Evolutionary conservation across 2,329 filamentous ascomycete genomes (phyloP).

Genomic region (Fusarium anthophilum): DNA sequence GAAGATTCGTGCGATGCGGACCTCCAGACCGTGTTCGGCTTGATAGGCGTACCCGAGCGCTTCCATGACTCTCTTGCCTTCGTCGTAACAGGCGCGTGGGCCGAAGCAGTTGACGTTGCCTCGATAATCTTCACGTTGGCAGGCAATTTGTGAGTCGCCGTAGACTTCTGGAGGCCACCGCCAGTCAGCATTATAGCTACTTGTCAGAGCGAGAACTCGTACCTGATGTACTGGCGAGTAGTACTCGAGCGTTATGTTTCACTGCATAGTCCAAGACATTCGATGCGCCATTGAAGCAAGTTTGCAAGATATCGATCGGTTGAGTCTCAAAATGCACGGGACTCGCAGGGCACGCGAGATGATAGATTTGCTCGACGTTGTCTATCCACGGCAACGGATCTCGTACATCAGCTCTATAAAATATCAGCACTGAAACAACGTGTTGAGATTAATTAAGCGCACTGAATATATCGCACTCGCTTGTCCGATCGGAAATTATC

Average conservation of each 20-base stretch:
- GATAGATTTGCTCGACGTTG: constrained; percentile 30
- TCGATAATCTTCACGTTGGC: constrained; percentile 45
- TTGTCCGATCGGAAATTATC: constrained; percentile 5
- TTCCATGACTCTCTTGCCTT: constrained; percentile 53
- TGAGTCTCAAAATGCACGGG: constrained; percentile 27
- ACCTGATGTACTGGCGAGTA: constrained; percentile 34
- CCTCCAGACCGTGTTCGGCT: constrained; percentile 27
- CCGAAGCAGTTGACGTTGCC: constrained; percentile 55
- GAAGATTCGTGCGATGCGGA: constrained; percentile 37
- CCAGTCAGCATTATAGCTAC: neutral
- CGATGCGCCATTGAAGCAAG: constrained; percentile 27
- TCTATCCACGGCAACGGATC: constrained; percentile 26
- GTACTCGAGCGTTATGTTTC: constrained; percentile 26
- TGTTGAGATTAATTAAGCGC: fast-evolving
- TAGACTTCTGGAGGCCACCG: constrained; percentile 13
- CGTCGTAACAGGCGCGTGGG: constrained; percentile 53
- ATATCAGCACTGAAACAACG: neutral
- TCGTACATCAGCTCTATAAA: constrained; percentile 17
- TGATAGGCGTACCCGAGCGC: constrained; percentile 47
- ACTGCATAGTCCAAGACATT: constrained; percentile 31
- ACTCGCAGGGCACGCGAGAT: constrained; percentile 33
- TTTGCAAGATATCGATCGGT: constrained; percentile 34
- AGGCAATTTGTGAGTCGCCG: constrained; percentile 15
- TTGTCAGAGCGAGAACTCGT: fast-evolving
- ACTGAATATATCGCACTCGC: constrained; percentile 26